Conservation (phyloP, 345 rosid species). For the Erucastrum elatum region DNA sequence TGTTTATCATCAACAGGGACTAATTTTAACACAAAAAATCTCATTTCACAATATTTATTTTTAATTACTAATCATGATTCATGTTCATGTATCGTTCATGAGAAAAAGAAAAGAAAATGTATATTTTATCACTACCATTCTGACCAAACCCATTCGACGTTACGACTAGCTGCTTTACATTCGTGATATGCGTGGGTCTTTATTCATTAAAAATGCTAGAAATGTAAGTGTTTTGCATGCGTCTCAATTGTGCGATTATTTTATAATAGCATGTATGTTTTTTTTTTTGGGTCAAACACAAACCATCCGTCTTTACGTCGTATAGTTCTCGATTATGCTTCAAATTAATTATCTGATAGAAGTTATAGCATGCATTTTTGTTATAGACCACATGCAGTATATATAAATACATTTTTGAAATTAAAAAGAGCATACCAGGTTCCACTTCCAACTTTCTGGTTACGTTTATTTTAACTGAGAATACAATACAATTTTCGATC, state of each 20-base stretch:
- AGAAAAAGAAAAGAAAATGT: not conserved
- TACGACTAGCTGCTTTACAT: not conserved
- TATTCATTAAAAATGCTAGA: not conserved
- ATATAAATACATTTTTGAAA: not conserved
- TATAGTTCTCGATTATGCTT: not conserved
- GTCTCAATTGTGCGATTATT: not conserved
- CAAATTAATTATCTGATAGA: not conserved
- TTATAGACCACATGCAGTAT: not conserved
- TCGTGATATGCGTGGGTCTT: not conserved
- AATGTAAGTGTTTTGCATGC: not conserved
- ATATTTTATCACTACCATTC: not conserved
- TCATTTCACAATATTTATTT: slow-evolving; percentile 1
- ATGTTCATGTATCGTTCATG: not conserved
- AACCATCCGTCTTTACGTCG: not conserved
- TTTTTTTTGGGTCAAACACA: not conserved
- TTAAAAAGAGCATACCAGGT: not conserved
- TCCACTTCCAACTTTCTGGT: not conserved
- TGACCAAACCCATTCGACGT: not conserved
- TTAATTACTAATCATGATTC: not conserved
- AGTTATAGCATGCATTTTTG: not conserved
- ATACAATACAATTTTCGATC: not conserved
- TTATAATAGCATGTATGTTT: not conserved
- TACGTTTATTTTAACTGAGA: not conserved
- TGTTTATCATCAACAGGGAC: not conserved
- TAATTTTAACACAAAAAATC: not conserved